Conservation (phyloP, 257 asterid genomes). For the Perilla frutescens region DNA sequence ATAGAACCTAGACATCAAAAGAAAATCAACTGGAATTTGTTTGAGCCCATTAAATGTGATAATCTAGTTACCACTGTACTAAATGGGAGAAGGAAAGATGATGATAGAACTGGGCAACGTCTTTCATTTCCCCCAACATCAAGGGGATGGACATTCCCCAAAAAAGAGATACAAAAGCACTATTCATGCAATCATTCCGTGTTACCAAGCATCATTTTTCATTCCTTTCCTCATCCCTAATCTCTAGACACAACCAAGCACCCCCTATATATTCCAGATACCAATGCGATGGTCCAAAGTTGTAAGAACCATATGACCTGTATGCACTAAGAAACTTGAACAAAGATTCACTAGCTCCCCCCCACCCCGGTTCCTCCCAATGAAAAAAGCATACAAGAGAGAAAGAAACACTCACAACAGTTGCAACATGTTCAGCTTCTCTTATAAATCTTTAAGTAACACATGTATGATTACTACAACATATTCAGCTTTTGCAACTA, state of each 20-base stretch:
- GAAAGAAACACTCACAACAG: conserved; percentile 9
- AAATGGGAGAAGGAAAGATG: conserved; percentile 4
- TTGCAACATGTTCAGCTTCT: neutral
- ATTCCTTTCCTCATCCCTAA: neutral
- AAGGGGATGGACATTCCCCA: neutral
- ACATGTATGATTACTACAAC: no score
- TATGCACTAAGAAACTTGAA: conserved; percentile 22
- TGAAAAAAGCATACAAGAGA: neutral
- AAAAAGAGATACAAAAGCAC: neutral
- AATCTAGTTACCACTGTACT: neutral
- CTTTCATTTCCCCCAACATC: neutral
- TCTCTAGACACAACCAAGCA: neutral
- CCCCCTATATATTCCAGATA: conserved; percentile 20
- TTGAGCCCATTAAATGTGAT: conserved; percentile 17
- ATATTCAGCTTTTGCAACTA: conserved; percentile 2
- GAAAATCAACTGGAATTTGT: conserved; percentile 15
- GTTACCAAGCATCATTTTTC: conserved; percentile 8
- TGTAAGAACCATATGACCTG: conserved; percentile 32
- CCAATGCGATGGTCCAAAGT: neutral
- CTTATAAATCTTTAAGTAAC: conserved; percentile 12
- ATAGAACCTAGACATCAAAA: conserved; percentile 32
- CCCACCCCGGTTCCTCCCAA: neutral
- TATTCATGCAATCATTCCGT: neutral
- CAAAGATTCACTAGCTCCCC: conserved; percentile 15
- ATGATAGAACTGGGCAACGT: neutral